These are phyloP conservation scores for Earliella scabrosa DNA, from an alignment of 1,284 basidiomycete species.

Conservation along the genomic window DNA sequence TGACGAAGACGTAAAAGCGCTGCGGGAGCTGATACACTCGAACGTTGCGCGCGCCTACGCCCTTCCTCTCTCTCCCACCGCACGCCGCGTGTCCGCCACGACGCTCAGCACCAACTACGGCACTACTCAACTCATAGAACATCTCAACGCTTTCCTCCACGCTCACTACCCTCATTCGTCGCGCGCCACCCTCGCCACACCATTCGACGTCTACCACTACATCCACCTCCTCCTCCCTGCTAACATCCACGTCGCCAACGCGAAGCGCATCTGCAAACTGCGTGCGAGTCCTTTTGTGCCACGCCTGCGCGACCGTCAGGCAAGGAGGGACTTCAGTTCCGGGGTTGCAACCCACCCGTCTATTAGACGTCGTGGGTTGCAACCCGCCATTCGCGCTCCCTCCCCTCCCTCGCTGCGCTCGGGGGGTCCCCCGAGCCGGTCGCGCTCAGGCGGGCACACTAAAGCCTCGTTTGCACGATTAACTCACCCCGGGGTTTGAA, in stretches of 20 bases:
- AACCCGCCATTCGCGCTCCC: too few relatives aligned
- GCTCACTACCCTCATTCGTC: background rate
- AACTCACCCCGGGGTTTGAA: too few relatives aligned
- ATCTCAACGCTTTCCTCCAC: background rate
- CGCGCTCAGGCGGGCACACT: too few relatives aligned
- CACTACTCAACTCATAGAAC: background rate
- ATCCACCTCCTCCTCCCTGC: background rate
- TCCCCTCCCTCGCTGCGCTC: too few relatives aligned
- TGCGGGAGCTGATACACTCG: slow-evolving; percentile 5
- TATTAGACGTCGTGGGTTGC: too few relatives aligned
- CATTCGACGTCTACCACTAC: background rate
- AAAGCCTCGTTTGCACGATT: too few relatives aligned
- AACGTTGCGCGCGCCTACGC: slow-evolving; percentile 6
- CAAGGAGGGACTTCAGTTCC: too few relatives aligned
- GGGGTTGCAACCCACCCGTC: too few relatives aligned
- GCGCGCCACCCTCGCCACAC: background rate
- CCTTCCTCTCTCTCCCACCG: slow-evolving; percentile 4
- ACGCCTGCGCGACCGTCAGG: too few relatives aligned
- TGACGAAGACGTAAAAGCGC: too few relatives aligned
- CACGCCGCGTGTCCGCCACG: background rate
- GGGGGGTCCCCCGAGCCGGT: too few relatives aligned
- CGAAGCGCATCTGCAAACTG: background rate
- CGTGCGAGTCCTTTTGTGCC: background rate
- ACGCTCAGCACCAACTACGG: background rate
- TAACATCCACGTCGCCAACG: background rate